Evolutionary conservation across 2,329 filamentous ascomycete genomes (phyloP).

Genomic region (Hymenoscyphus salicellus): DNA sequence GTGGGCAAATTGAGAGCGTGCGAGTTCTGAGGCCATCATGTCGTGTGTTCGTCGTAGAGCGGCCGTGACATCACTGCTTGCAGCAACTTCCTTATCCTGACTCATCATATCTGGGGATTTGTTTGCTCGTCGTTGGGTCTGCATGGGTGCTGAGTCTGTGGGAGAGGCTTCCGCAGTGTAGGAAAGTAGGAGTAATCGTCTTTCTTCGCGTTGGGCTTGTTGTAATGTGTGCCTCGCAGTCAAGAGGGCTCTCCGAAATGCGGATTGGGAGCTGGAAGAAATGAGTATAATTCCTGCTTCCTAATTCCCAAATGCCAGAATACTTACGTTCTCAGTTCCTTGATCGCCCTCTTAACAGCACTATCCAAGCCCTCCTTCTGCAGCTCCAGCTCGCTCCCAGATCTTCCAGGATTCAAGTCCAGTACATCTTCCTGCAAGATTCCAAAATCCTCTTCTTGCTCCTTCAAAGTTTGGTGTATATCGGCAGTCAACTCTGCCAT

Average conservation of each 20-base stretch:
- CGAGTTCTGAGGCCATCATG: slow-evolving; percentile 79
- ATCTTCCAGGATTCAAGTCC: slow-evolving; percentile 56
- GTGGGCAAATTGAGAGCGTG: slow-evolving; percentile 83
- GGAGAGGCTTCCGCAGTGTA: slow-evolving; percentile 39
- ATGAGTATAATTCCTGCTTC: not conserved
- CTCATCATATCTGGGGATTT: slow-evolving; percentile 41
- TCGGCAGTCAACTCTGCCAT: slow-evolving; percentile 74
- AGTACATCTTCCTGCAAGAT: slow-evolving; percentile 73
- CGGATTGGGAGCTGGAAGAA: slow-evolving; percentile 37
- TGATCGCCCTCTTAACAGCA: slow-evolving; percentile 61
- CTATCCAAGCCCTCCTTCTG: slow-evolving; percentile 66
- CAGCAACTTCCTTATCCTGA: slow-evolving; percentile 69
- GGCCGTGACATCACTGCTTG: slow-evolving; percentile 78
- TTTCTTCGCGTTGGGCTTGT: slow-evolving; percentile 70
- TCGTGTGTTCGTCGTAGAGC: slow-evolving; percentile 82
- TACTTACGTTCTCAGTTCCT: slow-evolving; percentile 69
- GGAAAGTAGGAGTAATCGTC: slow-evolving; percentile 69
- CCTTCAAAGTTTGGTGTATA: slow-evolving; percentile 73
- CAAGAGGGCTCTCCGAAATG: slow-evolving; percentile 80
- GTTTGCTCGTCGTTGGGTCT: slow-evolving; percentile 25
- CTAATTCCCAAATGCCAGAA: slow-evolving; percentile 10
- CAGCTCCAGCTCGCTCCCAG: slow-evolving; percentile 54
- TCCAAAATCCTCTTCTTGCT: slow-evolving; percentile 81
- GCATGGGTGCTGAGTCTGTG: slow-evolving; percentile 36
- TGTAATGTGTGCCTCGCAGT: slow-evolving; percentile 73